Evolutionary conservation across 1,284 basidiomycete genomes (phyloP), one percentile per base, ranked within the genome.

Genomic region (Moniliophthora roreri): DNA sequence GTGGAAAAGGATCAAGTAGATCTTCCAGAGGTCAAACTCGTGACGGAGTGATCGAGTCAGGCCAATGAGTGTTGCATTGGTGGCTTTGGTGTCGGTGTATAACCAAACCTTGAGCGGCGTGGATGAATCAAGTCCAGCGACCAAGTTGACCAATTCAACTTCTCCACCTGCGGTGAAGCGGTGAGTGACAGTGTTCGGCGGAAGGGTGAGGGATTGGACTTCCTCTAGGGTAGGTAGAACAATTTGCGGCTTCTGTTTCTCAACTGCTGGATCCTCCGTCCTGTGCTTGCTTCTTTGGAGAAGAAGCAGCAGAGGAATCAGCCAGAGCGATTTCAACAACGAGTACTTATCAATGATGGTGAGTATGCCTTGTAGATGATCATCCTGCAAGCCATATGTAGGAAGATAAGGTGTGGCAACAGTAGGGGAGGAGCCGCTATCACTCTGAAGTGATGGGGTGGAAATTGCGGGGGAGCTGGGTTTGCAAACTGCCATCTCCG

Each of bases 21-120:
- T 46, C 44, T 32, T 46, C 44, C 44, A 46, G 2, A 46, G 4
- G 15, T 16, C 44, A n/a, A 46, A 46, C 16, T 46, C 44, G 18
- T 46, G 44, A n/a, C 44, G 24, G 16, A 46, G 44, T 28, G 44
- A 28, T 16, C 44, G 21, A 26, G 13, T 28, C 11, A 46, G 26
- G 4, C 44, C 44, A n/a, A 32, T 16, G 16, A 46, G 24, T 11
- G n/a, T 28, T 4, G 23, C 24, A 28, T 46, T 46, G 24, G 6
- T 15, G 7, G 24, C 28, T 32, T 46, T 24, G 8, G 24, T 46
- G 26, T 26, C 16, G 24, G 44, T 28, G 24, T 46, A 28, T n/a
- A 46, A n/a, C 44, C 44, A 46, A 16, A 46, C 16, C 15, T n/a
- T 46, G 11, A 46, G 24, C 8, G 44, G 44, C 16, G 18, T 16